phyloP scores from a whole-genome alignment of 768 basidiomycete genomes.

The Vararia minispora region DNA sequence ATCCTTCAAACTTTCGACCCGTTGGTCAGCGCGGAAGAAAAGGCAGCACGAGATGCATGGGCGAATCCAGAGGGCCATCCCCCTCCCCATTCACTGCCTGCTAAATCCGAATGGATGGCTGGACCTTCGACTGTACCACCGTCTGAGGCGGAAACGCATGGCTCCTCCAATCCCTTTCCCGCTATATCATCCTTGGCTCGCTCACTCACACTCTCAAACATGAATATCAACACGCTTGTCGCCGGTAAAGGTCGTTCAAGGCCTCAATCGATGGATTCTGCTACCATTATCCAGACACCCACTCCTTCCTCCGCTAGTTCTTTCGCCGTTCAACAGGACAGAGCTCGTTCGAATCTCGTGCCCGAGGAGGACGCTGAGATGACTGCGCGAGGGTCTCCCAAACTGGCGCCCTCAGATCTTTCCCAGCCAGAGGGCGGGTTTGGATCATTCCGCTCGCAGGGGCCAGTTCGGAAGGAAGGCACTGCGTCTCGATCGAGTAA shows the following conservation, averaged over 20 bases:
- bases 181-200: conserved; percentile 59
- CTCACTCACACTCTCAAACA: conserved; percentile 36
- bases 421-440: not conserved
- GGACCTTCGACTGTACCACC: not conserved
- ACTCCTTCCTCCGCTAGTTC: conserved; percentile 6
- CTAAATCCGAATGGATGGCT: conserved; percentile 3
- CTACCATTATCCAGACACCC: conserved; percentile 4
- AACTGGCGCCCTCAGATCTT: not conserved
- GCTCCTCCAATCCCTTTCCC: conserved; percentile 34
- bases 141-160: conserved; percentile 8
- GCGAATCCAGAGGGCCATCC: conserved; percentile 50
- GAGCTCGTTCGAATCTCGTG: not conserved
- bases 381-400: conserved; percentile 8
- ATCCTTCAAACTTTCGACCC: conserved; percentile 63
- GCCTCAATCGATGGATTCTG: conserved; percentile 46
- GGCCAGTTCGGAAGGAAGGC: conserved; percentile 15
- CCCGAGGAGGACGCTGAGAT: not conserved
- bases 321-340: conserved; percentile 7
- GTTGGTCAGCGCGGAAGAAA: conserved; percentile 43
- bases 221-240: conserved; percentile 11
- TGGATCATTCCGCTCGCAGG: no score
- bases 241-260: conserved; percentile 24
- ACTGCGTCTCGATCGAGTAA: conserved; percentile 11
- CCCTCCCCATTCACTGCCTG: conserved; percentile 25
- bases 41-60: conserved; percentile 57